Percentiles rank a stretch among this genome's conserved stretches.
phyloP scores from a whole-genome alignment of 140 eudicot species.

The Flaveria floridana region DNA sequence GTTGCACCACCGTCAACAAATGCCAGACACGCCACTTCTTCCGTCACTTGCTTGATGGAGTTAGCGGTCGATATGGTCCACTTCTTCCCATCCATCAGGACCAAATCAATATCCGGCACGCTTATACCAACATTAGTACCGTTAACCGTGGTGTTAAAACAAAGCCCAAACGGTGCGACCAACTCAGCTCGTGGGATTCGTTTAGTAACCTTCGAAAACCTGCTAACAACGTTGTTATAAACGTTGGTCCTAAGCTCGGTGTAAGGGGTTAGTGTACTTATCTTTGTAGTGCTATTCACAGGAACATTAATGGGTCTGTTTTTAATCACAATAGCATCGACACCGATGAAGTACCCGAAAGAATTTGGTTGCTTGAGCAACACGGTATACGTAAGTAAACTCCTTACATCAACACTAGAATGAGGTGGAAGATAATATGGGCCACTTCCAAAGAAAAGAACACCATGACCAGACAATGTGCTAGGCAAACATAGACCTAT shows the following conservation, averaged over 20 bases:
- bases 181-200: conserved; percentile 9
- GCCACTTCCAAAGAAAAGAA: conserved; percentile 1
- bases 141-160: conserved; percentile 12
- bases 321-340: conserved; percentile 9
- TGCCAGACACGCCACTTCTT: conserved; percentile 19
- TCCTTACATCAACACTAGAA: neutral
- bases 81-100: conserved; percentile 7
- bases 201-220: conserved; percentile 14
- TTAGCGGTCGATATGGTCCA: conserved; percentile 13
- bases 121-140: neutral
- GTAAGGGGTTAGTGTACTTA: conserved; percentile 24
- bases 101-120: conserved; percentile 17
- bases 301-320: conserved; percentile 5
- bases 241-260: conserved; percentile 13
- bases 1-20: conserved; percentile 13
- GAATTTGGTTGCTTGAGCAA: conserved; percentile 23
- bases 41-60: conserved; percentile 12
- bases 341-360: conserved; percentile 22
- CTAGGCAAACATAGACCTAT: conserved; percentile 19
- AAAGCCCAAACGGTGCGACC: conserved; percentile 19
- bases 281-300: conserved; percentile 11
- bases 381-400: conserved; percentile 6
- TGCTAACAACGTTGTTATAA: conserved; percentile 6
- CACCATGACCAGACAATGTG: neutral
- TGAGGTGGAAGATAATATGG: conserved; percentile 17